Percentiles rank a stretch among this genome's conserved stretches.
These are phyloP conservation scores for Pythium rhizo-oryzae DNA, from an alignment of 352 stramenopile species.

Conservation along the genomic window DNA sequence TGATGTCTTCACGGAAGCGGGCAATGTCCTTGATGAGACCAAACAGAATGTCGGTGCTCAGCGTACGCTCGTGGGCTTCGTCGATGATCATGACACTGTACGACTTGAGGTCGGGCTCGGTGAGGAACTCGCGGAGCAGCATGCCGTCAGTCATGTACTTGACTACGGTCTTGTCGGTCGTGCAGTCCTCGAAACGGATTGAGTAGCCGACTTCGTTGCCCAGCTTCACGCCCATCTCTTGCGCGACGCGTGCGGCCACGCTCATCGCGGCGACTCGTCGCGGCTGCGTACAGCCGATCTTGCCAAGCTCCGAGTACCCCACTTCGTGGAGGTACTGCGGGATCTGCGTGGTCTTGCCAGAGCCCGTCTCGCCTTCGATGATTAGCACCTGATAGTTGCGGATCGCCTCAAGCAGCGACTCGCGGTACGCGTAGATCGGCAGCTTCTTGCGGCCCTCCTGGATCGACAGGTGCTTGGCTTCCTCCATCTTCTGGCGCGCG, in stretches of 20 bases:
- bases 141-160: constrained; percentile 99
- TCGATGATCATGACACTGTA: constrained; percentile 95
- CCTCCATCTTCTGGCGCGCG: constrained; percentile 69
- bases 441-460: constrained; percentile 95
- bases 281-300: constrained; percentile 95
- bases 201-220: constrained; percentile 95
- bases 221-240: constrained; percentile 96
- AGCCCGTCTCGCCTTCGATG: constrained; percentile 93
- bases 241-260: constrained; percentile 97
- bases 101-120: constrained; percentile 96
- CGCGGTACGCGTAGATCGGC: constrained; percentile 97
- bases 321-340: constrained; percentile 98
- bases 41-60: constrained; percentile 99
- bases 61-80: constrained; percentile 98
- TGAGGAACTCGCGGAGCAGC: constrained; percentile 98
- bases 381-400: constrained; percentile 92
- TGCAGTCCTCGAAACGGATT: constrained; percentile 91
- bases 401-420: constrained; percentile 97
- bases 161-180: constrained; percentile 94
- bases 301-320: constrained; percentile 97
- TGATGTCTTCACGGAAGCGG: too few relatives aligned
- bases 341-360: constrained; percentile 99
- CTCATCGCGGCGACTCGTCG: constrained; percentile 99
- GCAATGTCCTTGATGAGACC: constrained; percentile 84
- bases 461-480: constrained; percentile 93